Evolutionary conservation across 306 rosid genomes (phyloP), one percentile per base, ranked within the genome.

Genomic region (Calophaca sinica): DNA sequence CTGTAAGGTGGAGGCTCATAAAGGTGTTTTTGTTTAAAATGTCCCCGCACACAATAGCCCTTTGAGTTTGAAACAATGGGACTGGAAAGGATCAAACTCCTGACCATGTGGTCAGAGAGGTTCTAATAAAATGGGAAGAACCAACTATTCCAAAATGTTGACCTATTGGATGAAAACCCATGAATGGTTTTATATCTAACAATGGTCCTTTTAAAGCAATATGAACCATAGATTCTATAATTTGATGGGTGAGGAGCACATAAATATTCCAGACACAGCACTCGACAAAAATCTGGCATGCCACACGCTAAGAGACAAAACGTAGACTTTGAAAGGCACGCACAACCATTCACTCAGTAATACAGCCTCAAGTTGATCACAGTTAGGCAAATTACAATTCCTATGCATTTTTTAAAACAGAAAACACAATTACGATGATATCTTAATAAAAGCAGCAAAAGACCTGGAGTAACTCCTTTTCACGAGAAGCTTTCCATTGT

Each of bases 401-500:
- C 32, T 29, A 60, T 1, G 7, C n/a, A 5, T 36, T 26, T 53
- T 64, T 71, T 36, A 50, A 70, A 68, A 49, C 2, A 53, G 7
- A 83, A 68, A 75, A 58, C 42, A 64, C 15, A 62, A 59, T 59
- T 71, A 59, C 29, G 9, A 65, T 70, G 26, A 51, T 60, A 54
- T 70, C 36, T 42, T 15, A 48, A 72, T 63, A 58, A 28, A 76
- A 55, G 64, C 60, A 79, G 70, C 32, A 67, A 85, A 84, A 64
- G 62, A 87, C 96, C 94, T 91, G 96, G 60, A 91, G 88, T 66
- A 91, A 83, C 77, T 91, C 96, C 87, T 86, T 91, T 78, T 91
- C 94, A 6, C 90, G 93, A 67, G 88, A 84, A 52, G 94, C 89
- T 80, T 89, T 91, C 96, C 96, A 91, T 60, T 82, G 90, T 65